Evolutionary conservation across 1,284 basidiomycete genomes (phyloP).

Genomic region (Cryptococcus deneoformans): DNA sequence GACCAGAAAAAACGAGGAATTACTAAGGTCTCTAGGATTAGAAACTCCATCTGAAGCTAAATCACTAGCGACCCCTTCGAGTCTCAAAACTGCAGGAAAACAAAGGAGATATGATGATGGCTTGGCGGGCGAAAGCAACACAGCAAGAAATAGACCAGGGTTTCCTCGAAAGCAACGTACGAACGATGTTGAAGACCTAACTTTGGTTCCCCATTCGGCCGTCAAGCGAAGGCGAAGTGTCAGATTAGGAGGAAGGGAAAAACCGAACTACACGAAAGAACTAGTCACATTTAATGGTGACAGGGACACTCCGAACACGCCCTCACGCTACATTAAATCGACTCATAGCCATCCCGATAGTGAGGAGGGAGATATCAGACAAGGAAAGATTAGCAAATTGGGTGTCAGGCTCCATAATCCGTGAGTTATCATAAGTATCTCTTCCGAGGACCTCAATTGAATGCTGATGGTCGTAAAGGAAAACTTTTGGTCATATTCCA

Average conservation of each 20-base stretch:
- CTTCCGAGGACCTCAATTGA: not conserved
- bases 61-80: slow-evolving; percentile 1
- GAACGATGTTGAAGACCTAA: not conserved
- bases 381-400: slow-evolving; percentile 27
- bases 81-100: slow-evolving; percentile 4
- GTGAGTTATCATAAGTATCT: slow-evolving; percentile 12
- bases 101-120: not conserved
- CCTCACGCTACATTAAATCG: too few species aligned
- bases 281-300: not conserved
- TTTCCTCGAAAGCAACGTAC: too few species aligned
- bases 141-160: not conserved
- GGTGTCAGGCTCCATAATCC: slow-evolving; percentile 34
- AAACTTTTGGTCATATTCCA: slow-evolving; percentile 37
- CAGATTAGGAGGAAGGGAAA: not conserved
- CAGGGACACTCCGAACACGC: too few species aligned
- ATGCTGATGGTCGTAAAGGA: slow-evolving; percentile 8
- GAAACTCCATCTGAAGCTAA: slow-evolving; percentile 5
- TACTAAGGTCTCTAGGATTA: slow-evolving; percentile 35
- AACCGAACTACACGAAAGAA: not conserved
- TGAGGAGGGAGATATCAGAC: slow-evolving; percentile 5
- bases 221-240: not conserved
- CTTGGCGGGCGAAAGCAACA: not conserved
- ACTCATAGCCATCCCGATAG: slow-evolving; percentile 1
- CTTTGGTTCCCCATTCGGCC: not conserved
- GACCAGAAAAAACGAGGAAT: slow-evolving; percentile 32